Evolutionary conservation across 176 grass and related monocot species (phyloP), one percentile per base, ranked within the genome.

Genomic region (Luzula sylvatica): DNA sequence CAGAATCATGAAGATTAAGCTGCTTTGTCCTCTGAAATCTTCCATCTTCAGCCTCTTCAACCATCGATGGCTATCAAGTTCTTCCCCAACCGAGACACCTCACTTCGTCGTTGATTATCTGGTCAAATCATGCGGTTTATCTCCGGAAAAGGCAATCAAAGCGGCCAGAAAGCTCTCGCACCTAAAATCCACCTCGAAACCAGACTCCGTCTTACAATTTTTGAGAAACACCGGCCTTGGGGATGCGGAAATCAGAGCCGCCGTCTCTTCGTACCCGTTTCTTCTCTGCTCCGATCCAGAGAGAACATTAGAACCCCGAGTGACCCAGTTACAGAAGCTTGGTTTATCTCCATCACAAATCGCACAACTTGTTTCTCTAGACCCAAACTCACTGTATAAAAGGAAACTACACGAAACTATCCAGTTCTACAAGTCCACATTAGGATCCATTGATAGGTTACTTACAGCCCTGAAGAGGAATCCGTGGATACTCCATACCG

Each of bases 391-490:
- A 32, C 8, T 32, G 3, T 8, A 32, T 32, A 32, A 32, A 3
- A 32, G 29, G 29, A 32, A 32, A 8, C 29, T 32, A 8, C 29
- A 12, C 15, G 46, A 51, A n/a, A n/a, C n/a, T n/a, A n/a, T n/a
- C n/a, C n/a, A n/a, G 46, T 51, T 51, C 21, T 51, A 7, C 18
- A 7, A 12, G 21, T 7, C 46, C 21, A 17, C 15, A 0, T 78
- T 83, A 50, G 68, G 73, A 11, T 78, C 73, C n/a, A 24, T 61
- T 11, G 79, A 82, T 40, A 65, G 56, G 60, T 48, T 82, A 24
- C 58, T 82, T 55, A 73, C 76, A 68, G 79, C 79, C 49, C 61
- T 73, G 26, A 68, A 78, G 50, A 77, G 66, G 79, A 78, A 83
- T 67, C 71, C 69, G 48, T 82, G 65, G 66, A 71, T 82, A 53